Base-by-base conservation (phyloP, 2,329 filamentous ascomycete species). In the Fusarium sp. region DNA sequence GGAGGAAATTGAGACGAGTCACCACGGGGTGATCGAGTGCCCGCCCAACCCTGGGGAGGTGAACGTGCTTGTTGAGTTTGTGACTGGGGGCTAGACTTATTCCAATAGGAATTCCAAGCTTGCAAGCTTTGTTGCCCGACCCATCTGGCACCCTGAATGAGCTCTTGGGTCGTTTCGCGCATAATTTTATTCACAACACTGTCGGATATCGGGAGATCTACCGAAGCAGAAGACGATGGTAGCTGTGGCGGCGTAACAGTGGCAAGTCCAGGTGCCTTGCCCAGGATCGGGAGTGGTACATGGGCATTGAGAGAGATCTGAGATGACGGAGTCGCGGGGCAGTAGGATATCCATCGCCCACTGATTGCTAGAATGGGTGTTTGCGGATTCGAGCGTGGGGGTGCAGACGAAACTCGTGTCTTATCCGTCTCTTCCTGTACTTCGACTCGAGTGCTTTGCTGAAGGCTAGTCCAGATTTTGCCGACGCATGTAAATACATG, bases 401-500 rank as follows among this genome's bases (percentile, higher is more conserved):
- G 78, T 47, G 79, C 66, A 3, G 81, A 74, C 24, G 76, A 78
- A 27, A 81, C 77, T 40, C 78, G 79, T 40, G 66, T 70, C 61
- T 81, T 80, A 64, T 85, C 84, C 18, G 78, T 72, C 65, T 89
- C 87, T 62, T 85, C 82, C 2, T 81, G 73, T 27, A 82, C 77
- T 30, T 87, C 84, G 25, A 82, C 82, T 63, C 85, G 84, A 20
- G 83, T 80, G 30, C 83, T 82, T 70, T 89, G 87, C 76, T 96
- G 93, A 29, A 97, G 84, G 46, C 90, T 91, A 1, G 96, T 98
- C 96, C 96, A 99, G 20, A 97, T 83, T 81, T 99, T 99, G 22
- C 91, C 95, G 59, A 96, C 85, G 75, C 94, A 98, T 40, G 81
- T 83, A 78, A 87, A 91, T 46, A 82, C 71, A 24, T 81, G 81